A percentile compares a stretch with the other conserved stretches of the same genome.
These are phyloP conservation scores for Saccharomycopsis crataegensis DNA, from an alignment of 1,139 yeast species.

Conservation along the genomic window DNA sequence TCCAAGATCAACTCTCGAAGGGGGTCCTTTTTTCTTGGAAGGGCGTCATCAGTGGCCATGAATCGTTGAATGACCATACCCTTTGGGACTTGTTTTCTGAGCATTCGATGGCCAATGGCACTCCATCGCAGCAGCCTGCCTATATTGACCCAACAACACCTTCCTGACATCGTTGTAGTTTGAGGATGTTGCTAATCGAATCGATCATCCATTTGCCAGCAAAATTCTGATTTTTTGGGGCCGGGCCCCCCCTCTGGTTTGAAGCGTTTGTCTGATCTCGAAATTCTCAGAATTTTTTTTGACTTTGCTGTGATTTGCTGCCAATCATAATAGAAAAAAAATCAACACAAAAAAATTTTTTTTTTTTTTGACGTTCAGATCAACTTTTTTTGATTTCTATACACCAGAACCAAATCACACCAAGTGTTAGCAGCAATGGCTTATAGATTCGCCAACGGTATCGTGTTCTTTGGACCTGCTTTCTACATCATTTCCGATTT, in stretches of 20 bases:
- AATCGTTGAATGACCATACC: no score
- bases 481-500: slow-evolving; percentile 14
- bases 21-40: not conserved
- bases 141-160: no score
- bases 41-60: no score
- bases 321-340: not conserved
- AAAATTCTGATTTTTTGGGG: no score
- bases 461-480: slow-evolving; percentile 18
- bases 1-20: not conserved
- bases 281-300: not conserved
- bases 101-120: no score
- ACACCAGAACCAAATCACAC: not conserved
- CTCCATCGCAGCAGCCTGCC: no score
- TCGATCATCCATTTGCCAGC: no score
- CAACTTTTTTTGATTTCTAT: not conserved
- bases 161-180: no score
- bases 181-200: no score
- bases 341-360: not conserved
- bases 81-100: no score
- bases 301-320: not conserved
- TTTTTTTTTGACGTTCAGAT: not conserved
- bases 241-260: no score
- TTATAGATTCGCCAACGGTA: slow-evolving; percentile 13
- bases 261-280: not conserved
- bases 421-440: not conserved